Evolutionary conservation across 805 yeast species (phyloP), one percentile per base, ranked within the genome.

Genomic region (Cephaloascus albidus): DNA sequence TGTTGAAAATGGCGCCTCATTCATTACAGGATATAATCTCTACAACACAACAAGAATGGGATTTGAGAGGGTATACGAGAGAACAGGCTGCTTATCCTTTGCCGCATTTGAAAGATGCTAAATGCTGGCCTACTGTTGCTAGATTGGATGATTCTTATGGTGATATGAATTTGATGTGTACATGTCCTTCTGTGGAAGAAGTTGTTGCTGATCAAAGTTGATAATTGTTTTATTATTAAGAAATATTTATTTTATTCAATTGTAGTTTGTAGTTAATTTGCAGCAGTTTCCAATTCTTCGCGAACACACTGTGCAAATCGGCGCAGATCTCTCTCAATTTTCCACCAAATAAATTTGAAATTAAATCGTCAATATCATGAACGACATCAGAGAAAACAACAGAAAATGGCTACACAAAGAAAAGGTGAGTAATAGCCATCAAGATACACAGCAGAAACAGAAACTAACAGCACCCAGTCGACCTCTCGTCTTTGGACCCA

Each of bases 131-230:
- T 31, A 71, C 88, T 0, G 97, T 89, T 35, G 74, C 95, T 10
- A 78, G 98, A 60, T 74, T 90, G 40, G 95, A 93, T 57, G 98
- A 93, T 56, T 83, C 94, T 3, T 90, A 81, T 52, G 98, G 98
- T 47, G 98, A 93, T 58, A 68, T 81, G 73, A 81, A 93, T 63
- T 71, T 90, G 60, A 69, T 89, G 61, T 93, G 98, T 67, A 88
- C 96, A 19, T 90, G 98, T 65, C 93, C 93, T 26, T 70, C 83
- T 3, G 90, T 85, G 33, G 90, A 83, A 54, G 89, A 83, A 46
- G 72, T 81, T 46, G 84, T 77, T 14, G 59, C 45, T n/a, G 48
- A 43, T 32, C 50, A 46, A 41, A 39, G 36, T 23, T 32, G 18
- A 31, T 36, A 31, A 31, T 8, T n/a, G n/a, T n/a, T n/a, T n/a